Evolutionary conservation across 2,329 filamentous ascomycete genomes (phyloP).

Genomic region (Colletotrichum destructivum): DNA sequence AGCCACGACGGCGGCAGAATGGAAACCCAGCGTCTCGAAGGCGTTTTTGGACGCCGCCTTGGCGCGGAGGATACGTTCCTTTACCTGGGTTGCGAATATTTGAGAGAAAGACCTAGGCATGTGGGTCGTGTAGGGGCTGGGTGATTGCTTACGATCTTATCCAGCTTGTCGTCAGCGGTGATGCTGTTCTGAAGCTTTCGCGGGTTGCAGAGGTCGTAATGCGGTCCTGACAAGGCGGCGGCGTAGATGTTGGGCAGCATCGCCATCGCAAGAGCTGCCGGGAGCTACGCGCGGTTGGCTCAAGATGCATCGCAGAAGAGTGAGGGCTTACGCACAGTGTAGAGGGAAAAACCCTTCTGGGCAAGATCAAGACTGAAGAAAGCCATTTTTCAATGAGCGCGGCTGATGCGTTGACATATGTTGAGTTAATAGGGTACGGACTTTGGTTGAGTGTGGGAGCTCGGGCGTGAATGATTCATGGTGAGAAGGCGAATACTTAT

Average conservation of each 20-base stretch:
- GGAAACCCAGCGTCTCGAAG: constrained; percentile 62
- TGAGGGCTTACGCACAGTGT: constrained; percentile 46
- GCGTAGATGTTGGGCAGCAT: constrained; percentile 56
- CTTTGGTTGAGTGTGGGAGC: neutral
- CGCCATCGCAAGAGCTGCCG: constrained; percentile 55
- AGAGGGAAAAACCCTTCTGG: constrained; percentile 54
- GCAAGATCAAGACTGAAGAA: constrained; percentile 52
- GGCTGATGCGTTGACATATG: neutral
- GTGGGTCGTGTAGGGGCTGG: neutral
- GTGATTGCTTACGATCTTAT: constrained; percentile 47
- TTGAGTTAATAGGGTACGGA: neutral
- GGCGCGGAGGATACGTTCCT: constrained; percentile 68
- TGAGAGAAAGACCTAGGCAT: neutral
- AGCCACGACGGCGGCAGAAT: constrained; percentile 60
- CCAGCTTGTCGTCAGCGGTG: constrained; percentile 50
- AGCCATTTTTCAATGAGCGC: constrained; percentile 38
- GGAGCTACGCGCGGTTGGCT: constrained; percentile 52
- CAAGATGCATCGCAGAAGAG: constrained; percentile 4
- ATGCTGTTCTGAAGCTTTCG: constrained; percentile 52
- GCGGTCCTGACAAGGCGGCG: constrained; percentile 48
- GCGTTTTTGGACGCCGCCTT: constrained; percentile 64
- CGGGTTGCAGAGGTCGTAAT: constrained; percentile 58
- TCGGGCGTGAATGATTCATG: neutral
- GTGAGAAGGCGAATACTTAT: neutral
- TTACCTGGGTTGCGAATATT: constrained; percentile 53